Evolutionary conservation across 1,284 basidiomycete genomes (phyloP).

Genomic region (Boletus coffeatus): DNA sequence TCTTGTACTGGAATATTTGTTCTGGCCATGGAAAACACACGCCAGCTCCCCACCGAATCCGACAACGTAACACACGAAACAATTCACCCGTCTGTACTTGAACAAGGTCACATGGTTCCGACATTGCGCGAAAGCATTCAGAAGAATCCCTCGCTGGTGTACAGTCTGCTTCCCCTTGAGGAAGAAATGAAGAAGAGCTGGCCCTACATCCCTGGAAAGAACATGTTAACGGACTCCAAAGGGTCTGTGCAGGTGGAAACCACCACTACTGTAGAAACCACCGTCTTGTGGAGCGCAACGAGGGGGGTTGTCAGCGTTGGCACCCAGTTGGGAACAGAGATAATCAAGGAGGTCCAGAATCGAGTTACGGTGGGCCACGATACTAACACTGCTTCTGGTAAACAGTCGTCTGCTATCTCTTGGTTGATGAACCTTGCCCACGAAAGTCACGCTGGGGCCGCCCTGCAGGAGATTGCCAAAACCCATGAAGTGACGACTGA

Average conservation of each 20-base stretch:
- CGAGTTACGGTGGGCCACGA: constrained; percentile 5
- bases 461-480: constrained; percentile 19
- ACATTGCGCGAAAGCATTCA: constrained; percentile 34
- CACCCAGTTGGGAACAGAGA: constrained; percentile 16
- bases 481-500: background rate
- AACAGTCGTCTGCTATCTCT: constrained; percentile 21
- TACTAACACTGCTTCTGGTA: constrained; percentile 8
- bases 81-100: constrained; percentile 55
- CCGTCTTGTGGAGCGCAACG: constrained; percentile 15
- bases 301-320: constrained; percentile 13
- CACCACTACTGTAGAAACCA: constrained; percentile 1
- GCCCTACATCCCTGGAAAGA: constrained; percentile 30
- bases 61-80: constrained; percentile 51
- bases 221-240: constrained; percentile 9
- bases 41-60: constrained; percentile 42
- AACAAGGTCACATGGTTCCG: constrained; percentile 37
- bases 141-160: constrained; percentile 41
- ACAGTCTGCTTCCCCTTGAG: constrained; percentile 46
- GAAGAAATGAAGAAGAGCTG: constrained; percentile 43
- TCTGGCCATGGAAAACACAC: constrained; percentile 38
- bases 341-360: constrained; percentile 22
- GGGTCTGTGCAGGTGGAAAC: constrained; percentile 9
- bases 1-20: constrained; percentile 49
- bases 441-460: constrained; percentile 21
- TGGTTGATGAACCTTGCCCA: constrained; percentile 24